Base-by-base conservation (phyloP, 352 stramenopile species). In the Globisporangium acanthophoron region DNA sequence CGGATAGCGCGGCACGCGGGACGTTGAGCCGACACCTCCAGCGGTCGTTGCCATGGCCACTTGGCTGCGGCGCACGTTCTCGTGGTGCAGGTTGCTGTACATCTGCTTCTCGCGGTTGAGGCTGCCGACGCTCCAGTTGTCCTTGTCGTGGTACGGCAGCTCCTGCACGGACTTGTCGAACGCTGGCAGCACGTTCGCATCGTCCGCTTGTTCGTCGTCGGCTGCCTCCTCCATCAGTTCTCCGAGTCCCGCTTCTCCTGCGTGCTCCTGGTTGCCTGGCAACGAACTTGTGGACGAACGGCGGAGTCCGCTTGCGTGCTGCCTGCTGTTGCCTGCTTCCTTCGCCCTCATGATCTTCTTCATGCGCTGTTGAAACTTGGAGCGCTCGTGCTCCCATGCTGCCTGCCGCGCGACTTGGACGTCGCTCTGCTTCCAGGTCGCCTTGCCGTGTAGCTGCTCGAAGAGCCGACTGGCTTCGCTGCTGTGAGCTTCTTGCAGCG, bases 61-160 rank as follows among this genome's bases (percentile, higher is more conserved):
- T 57, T 83, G 81, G 35, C 39, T 76, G 5, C 79, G 80, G 0
- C 76, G 74, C 35, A 83, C 61, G 21, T 77, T 90, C 53, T 93
- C 83, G 16, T 76, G 70, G 56, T 90, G 79, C 13, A 90, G 74
- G 33, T 91, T 69, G 16, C 68, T 62, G 52, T 93, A 91, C 74
- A 91, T 88, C 68, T 89, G 81, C 44, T 69, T 66, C 54, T 91
- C 75, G 15, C 83, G 74, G 39, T 91, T 90, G 40, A 90, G 54
- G 58, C 80, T 88, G 0, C 82, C 79, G 16, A 93, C 73, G 4
- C 64, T 73, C 83, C 83, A 93, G 54, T 93, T 91, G 61, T 89
- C 80, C 53, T 91, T 93, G 67, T 91, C 81, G 3, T 73, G 67
- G 20, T 86, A 93, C 3, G 78, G 74, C 18, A 90, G 50, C 0